Conservation (phyloP, 345 rosid genomes). For the Dipteronia sinensis region DNA sequence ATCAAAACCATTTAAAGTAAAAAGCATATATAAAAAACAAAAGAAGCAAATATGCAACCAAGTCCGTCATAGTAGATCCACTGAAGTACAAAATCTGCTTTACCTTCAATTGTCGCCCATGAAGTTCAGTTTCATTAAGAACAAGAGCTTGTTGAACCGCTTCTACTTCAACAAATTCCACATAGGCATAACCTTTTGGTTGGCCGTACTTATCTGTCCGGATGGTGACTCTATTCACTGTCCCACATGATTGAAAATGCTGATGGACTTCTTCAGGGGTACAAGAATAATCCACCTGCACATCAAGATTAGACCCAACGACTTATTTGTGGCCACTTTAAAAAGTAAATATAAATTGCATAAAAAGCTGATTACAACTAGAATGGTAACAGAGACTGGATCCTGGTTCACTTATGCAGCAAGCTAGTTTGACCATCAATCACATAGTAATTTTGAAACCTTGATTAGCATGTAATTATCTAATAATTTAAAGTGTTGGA, state of each 20-base stretch:
- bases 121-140: slow-evolving; percentile 71
- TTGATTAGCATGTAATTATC: background rate
- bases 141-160: slow-evolving; percentile 68
- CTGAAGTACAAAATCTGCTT: background rate
- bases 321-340: background rate
- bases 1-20: background rate
- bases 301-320: slow-evolving; percentile 5
- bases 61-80: background rate
- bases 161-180: slow-evolving; percentile 66
- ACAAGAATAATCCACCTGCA: slow-evolving; percentile 73
- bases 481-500: background rate
- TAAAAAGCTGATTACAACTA: background rate
- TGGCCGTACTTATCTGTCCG: slow-evolving; percentile 74
- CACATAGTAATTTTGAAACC: background rate
- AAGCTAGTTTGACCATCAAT: background rate
- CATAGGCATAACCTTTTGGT: slow-evolving; percentile 82
- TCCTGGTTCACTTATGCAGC: background rate
- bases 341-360: background rate
- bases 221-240: slow-evolving; percentile 71
- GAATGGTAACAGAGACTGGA: background rate
- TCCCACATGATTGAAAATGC: slow-evolving; percentile 77
- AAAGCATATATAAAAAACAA: background rate
- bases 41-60: background rate
- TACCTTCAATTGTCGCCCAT: slow-evolving; percentile 78
- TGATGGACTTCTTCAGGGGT: slow-evolving; percentile 85